These are phyloP conservation scores for Sistotremastrum niveocremeum DNA, from an alignment of 768 basidiomycete species.

Conservation along the genomic window DNA sequence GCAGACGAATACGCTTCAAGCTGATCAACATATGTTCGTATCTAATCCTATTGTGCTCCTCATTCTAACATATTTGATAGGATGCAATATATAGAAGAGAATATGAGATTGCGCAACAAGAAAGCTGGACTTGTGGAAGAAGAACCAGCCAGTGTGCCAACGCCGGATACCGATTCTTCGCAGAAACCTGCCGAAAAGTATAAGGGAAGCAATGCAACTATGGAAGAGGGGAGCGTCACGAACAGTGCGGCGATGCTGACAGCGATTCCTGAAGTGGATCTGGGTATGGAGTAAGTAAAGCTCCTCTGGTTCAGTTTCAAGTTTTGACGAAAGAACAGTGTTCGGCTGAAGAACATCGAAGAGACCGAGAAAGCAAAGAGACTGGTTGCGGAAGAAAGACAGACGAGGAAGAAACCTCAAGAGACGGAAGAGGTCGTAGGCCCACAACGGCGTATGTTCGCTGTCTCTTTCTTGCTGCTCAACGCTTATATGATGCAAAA, in stretches of 20 bases:
- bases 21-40: conserved; percentile 94
- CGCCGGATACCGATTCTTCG: conserved; percentile 52
- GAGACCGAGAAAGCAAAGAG: conserved; percentile 96
- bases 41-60: neutral
- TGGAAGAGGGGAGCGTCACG: conserved; percentile 87
- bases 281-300: conserved; percentile 88
- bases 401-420: too few relatives aligned
- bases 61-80: conserved; percentile 23
- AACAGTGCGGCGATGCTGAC: conserved; percentile 93
- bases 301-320: neutral
- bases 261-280: conserved; percentile 93
- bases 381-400: conserved; percentile 45
- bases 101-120: conserved; percentile 62
- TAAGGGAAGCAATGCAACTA: conserved; percentile 23
- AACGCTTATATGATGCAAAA: too few relatives aligned
- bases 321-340: conserved; percentile 26
- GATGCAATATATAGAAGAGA: conserved; percentile 98
- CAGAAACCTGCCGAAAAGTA: conserved; percentile 41
- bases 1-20: conserved; percentile 90
- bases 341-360: conserved; percentile 88
- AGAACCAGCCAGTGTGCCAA: conserved; percentile 42
- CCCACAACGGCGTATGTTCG: too few relatives aligned
- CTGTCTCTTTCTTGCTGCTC: too few relatives aligned
- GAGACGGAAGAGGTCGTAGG: too few relatives aligned
- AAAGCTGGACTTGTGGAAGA: conserved; percentile 33